Conservation (phyloP, 2,329 filamentous ascomycete species). For the Neonectria ditissima region DNA sequence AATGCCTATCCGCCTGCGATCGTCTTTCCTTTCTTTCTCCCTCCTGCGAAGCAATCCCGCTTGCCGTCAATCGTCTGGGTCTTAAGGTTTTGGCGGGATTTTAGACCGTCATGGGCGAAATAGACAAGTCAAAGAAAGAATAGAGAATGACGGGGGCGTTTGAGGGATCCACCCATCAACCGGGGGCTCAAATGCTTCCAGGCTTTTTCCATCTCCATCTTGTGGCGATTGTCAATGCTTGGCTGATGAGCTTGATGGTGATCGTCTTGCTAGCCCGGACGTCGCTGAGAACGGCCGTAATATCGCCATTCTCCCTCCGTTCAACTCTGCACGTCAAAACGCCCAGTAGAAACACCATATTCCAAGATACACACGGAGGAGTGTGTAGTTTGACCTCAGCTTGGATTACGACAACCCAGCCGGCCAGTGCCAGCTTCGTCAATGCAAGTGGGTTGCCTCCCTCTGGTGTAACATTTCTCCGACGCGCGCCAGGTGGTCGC, state of each 20-base stretch:
- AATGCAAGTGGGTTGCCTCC: constrained; percentile 16
- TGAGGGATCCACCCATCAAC: constrained; percentile 7
- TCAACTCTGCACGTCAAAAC: constrained; percentile 12
- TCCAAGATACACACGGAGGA: no score
- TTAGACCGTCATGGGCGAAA: not conserved
- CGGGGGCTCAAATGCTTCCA: constrained; percentile 22
- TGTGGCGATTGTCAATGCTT: constrained; percentile 5
- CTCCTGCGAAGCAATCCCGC: not conserved
- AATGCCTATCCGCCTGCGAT: not conserved
- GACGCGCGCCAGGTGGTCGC: constrained; percentile 6
- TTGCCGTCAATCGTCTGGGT: not conserved
- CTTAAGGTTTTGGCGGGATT: constrained; percentile 17
- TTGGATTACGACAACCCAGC: not conserved
- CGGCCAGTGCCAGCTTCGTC: not conserved
- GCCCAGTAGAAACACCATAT: no score
- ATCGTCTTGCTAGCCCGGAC: not conserved
- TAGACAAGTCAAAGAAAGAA: not conserved
- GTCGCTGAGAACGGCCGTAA: not conserved
- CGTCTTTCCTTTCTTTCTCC: not conserved
- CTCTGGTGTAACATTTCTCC: constrained; percentile 16
- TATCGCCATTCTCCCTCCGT: constrained; percentile 10
- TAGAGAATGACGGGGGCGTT: constrained; percentile 8
- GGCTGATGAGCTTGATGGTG: not conserved
- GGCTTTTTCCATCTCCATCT: constrained; percentile 17
- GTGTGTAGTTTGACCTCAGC: not conserved